These are phyloP conservation scores for Magnusiomyces magnusii DNA, from an alignment of 1,139 yeast genomes.

Conservation along the genomic window DNA sequence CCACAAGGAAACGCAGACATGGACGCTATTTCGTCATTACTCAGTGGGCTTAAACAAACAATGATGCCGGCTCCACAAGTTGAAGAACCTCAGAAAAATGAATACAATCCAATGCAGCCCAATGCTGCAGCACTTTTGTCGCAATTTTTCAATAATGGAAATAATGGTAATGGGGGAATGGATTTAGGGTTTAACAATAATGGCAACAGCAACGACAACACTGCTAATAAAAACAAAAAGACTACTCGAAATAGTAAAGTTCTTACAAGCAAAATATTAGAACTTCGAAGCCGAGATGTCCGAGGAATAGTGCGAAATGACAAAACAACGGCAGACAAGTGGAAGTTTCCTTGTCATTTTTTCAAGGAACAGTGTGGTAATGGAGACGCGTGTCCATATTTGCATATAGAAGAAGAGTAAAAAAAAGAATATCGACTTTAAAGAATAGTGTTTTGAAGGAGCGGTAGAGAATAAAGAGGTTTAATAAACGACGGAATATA, in stretches of 20 bases:
- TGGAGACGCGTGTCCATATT: slow-evolving; percentile 20
- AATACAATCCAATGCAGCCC: not conserved
- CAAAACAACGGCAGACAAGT: slow-evolving; percentile 15
- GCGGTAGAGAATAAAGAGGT: too few species aligned
- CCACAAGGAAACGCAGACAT: not conserved
- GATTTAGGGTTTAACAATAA: not conserved
- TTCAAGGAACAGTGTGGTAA: slow-evolving; percentile 17
- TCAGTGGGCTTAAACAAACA: slow-evolving; percentile 1
- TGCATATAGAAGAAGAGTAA: too few species aligned
- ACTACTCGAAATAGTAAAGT: not conserved
- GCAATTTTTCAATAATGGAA: not conserved
- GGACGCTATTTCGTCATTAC: not conserved
- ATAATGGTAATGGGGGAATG: not conserved
- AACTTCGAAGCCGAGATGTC: slow-evolving; percentile 18
- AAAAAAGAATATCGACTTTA: too few species aligned
- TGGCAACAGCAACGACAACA: not conserved
- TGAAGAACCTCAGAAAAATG: not conserved
- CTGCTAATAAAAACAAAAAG: slow-evolving; percentile 2
- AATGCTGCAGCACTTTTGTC: not conserved
- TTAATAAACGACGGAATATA: not conserved
- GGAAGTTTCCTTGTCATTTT: slow-evolving; percentile 19
- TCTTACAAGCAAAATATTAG: slow-evolving; percentile 9
- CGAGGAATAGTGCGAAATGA: slow-evolving; percentile 21
- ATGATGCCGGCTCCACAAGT: not conserved
- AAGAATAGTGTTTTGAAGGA: not conserved